Base-by-base conservation (phyloP, 352 stramenopile species). In the Phytophthora macrochlamydospora region DNA sequence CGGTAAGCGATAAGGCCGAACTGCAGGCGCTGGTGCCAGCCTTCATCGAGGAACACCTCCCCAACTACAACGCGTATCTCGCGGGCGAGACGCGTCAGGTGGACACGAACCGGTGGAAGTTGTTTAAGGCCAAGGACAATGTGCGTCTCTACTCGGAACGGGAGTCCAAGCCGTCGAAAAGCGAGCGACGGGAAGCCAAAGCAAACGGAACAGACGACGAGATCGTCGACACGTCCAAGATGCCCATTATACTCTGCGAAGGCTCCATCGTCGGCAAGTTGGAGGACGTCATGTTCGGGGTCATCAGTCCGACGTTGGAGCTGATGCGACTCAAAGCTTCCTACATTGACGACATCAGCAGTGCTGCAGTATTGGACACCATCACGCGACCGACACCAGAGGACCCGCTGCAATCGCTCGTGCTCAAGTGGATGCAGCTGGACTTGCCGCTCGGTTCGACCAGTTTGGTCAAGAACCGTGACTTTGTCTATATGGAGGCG, bases 241-340 rank as follows among this genome's bases (percentile, higher is more conserved):
- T 78, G 50, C 55, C 67, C 1, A 46, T 73, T 6, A 24, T 76
- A n/a, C 35, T 79, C 11, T 76, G 64, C 32, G 64, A 76, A 31
- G 72, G 72, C 8, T 58, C 59, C 1, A 67, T 79, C 5, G 59
- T 65, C 0, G 73, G 73, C n/a, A 69, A 71, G 14, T 52, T 82
- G 14, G 71, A 82, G 8, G 74, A 82, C 42, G 63, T 79, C 46
- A 75, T 82, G 66, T 82, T 71, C n/a, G 74, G 74, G n/a, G 45
- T 73, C 11, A 63, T 75, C 12, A 75, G 59, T 43, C 67, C 65
- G 42, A 75, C 73, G 9, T 46, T 76, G 5, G 66, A 78, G 42
- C 44, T 65, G n/a, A 75, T 81, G 57, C 53, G 69, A 8, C 59
- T 76, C 28, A 78, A 79, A n/a, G 60, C 67, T 11, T 72, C 71